A percentile compares a stretch with the other conserved stretches of the same genome.
These are phyloP conservation scores for Mortierella alpina DNA, from an alignment of 192 early-diverging fungal genomes.

Conservation along the genomic window DNA sequence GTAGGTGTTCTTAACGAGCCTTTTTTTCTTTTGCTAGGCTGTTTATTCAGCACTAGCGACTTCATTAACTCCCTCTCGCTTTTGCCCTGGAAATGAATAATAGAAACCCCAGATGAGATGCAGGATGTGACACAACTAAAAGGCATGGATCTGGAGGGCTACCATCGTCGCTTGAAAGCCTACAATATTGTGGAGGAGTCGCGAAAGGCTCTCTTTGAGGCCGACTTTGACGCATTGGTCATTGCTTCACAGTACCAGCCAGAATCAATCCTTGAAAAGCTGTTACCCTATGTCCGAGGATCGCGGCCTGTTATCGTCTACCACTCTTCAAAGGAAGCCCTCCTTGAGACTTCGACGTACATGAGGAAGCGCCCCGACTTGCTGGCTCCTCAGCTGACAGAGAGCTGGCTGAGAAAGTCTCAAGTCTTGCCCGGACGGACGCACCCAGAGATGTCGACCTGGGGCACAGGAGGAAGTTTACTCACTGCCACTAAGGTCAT, in stretches of 20 bases:
- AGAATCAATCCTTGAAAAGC: conserved; percentile 74
- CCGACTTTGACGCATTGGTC: conserved; percentile 81
- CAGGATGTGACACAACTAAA: conserved; percentile 60
- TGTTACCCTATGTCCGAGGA: conserved; percentile 81
- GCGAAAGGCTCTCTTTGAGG: conserved; percentile 63
- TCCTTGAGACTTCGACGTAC: conserved; percentile 70
- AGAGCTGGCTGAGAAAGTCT: conserved; percentile 92
- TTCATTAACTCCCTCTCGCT: not conserved
- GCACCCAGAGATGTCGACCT: conserved; percentile 83
- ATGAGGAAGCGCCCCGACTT: conserved; percentile 77
- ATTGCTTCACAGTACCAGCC: conserved; percentile 84
- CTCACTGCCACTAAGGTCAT: conserved; percentile 72
- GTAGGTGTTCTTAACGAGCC: conserved; percentile 40
- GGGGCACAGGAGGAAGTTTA: conserved; percentile 77
- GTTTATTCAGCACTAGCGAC: not conserved
- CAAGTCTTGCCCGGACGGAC: conserved; percentile 85
- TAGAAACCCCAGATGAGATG: conserved; percentile 64
- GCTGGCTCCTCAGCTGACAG: conserved; percentile 87
- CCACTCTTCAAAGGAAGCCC: conserved; percentile 72
- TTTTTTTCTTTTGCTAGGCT: conserved; percentile 1
- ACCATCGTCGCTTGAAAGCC: conserved; percentile 64
- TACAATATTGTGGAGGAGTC: conserved; percentile 62
- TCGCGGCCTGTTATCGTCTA: conserved; percentile 90
- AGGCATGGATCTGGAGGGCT: conserved; percentile 62
- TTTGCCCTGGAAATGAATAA: not conserved